These are phyloP conservation scores for Tylopilus felleus DNA, from an alignment of 768 basidiomycete genomes.

Conservation along the genomic window DNA sequence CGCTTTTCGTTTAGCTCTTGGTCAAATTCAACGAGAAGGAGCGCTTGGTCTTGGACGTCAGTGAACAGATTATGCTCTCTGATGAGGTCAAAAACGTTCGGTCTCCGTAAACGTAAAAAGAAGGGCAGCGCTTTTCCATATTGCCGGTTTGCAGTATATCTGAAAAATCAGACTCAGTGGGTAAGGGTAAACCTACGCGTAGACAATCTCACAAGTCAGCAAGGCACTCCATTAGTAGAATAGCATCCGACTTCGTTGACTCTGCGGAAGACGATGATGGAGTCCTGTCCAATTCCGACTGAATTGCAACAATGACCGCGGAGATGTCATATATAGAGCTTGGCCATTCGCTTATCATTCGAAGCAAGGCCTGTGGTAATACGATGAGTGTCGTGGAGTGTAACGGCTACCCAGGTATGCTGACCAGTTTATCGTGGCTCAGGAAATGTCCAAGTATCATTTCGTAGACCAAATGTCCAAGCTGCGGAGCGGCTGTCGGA, in stretches of 20 bases:
- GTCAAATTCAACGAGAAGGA: conserved; percentile 92
- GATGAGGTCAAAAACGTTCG: conserved; percentile 93
- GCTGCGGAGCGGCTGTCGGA: conserved; percentile 76
- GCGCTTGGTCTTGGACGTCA: conserved; percentile 89
- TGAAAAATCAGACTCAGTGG: conserved; percentile 28
- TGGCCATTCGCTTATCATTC: conserved; percentile 87
- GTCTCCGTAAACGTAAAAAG: conserved; percentile 78
- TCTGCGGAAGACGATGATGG: conserved; percentile 47
- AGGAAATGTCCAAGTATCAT: conserved; percentile 91
- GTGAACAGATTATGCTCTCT: conserved; percentile 92
- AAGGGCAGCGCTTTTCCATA: conserved; percentile 92
- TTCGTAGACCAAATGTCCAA: conserved; percentile 86
- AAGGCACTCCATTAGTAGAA: conserved; percentile 87
- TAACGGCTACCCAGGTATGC: not conserved
- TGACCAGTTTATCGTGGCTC: conserved; percentile 69
- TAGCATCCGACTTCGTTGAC: conserved; percentile 43
- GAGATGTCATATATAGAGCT: conserved; percentile 83
- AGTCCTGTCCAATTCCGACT: conserved; percentile 69
- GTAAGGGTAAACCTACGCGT: not conserved
- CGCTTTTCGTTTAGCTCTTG: conserved; percentile 73
- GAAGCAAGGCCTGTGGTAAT: conserved; percentile 57
- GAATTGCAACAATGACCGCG: conserved; percentile 87
- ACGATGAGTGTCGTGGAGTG: not conserved
- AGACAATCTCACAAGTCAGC: conserved; percentile 70
- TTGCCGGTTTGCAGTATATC: conserved; percentile 85